phyloP scores from a whole-genome alignment of 805 yeast species.

The Yarrowia sp. region DNA sequence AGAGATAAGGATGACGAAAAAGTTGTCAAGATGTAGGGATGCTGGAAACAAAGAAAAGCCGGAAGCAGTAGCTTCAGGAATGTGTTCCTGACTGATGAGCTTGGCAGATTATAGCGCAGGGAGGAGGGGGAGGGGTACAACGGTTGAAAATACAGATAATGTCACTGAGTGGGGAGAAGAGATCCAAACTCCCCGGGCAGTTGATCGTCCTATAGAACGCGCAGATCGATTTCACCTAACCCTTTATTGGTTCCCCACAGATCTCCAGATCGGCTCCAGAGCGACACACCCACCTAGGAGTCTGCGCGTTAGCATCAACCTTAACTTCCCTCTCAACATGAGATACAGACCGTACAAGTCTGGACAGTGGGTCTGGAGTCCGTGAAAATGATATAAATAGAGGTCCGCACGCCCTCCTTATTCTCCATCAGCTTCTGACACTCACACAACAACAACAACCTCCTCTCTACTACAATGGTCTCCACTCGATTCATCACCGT shows the following conservation, averaged over 20 bases:
- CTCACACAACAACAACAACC: not conserved
- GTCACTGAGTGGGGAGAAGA: too few relatives aligned
- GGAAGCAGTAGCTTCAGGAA: not conserved
- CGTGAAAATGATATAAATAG: not conserved
- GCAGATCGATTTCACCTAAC: too few relatives aligned
- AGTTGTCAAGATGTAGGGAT: not conserved
- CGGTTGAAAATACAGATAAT: too few relatives aligned
- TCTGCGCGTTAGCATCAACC: not conserved
- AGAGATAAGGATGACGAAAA: conserved; percentile 18
- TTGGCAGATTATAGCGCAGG: not conserved
- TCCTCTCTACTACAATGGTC: conserved; percentile 15
- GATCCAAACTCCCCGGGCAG: too few relatives aligned
- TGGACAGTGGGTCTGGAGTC: not conserved
- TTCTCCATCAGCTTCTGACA: conserved; percentile 16
- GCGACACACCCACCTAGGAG: conserved; percentile 8
- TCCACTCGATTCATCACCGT: not conserved
- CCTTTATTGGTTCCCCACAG: not conserved
- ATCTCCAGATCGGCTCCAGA: not conserved
- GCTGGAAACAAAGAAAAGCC: not conserved
- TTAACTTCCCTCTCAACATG: not conserved
- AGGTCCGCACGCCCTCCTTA: not conserved
- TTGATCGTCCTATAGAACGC: not conserved
- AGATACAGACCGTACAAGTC: not conserved
- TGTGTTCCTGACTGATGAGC: conserved; percentile 12
- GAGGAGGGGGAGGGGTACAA: too few relatives aligned